These are phyloP conservation scores for Cystobasidium ongulense DNA, from an alignment of 768 basidiomycete species.

Conservation along the genomic window DNA sequence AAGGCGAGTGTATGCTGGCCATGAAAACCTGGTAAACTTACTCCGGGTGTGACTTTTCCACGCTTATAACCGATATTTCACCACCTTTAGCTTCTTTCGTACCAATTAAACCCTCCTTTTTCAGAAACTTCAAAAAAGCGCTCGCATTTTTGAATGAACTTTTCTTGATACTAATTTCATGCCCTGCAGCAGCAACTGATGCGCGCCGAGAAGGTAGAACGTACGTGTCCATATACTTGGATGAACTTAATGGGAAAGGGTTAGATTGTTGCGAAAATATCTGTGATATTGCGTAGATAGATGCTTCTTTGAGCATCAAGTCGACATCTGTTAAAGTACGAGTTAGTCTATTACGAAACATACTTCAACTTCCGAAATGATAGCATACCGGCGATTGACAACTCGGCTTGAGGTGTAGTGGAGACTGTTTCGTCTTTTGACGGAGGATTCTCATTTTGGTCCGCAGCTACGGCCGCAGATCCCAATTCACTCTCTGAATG, in stretches of 20 bases:
- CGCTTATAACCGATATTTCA: constrained; percentile 9
- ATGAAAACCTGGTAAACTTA: constrained; percentile 4
- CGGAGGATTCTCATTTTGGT: neutral
- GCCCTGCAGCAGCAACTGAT: neutral
- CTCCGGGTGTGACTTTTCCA: constrained; percentile 5
- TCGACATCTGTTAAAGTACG: constrained; percentile 6
- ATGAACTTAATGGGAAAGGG: constrained; percentile 3
- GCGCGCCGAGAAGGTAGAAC: constrained; percentile 17
- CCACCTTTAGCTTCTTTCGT: constrained; percentile 26
- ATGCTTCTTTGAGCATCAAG: constrained; percentile 4
- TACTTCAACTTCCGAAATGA: neutral
- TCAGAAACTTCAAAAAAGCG: constrained; percentile 16
- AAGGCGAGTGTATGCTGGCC: no score
- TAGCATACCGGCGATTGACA: neutral
- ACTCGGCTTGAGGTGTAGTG: neutral
- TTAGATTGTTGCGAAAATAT: neutral
- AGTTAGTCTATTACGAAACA: no score
- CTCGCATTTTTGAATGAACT: constrained; percentile 27
- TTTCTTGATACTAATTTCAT: constrained; percentile 12
- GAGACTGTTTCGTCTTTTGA: neutral
- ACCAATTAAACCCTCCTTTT: constrained; percentile 19
- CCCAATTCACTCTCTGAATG: neutral
- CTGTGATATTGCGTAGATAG: constrained; percentile 15
- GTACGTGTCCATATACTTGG: constrained; percentile 26
- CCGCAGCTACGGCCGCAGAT: neutral